phyloP scores from a whole-genome alignment of 2,329 filamentous ascomycete species.

The Hypoxylon rubiginosum region DNA sequence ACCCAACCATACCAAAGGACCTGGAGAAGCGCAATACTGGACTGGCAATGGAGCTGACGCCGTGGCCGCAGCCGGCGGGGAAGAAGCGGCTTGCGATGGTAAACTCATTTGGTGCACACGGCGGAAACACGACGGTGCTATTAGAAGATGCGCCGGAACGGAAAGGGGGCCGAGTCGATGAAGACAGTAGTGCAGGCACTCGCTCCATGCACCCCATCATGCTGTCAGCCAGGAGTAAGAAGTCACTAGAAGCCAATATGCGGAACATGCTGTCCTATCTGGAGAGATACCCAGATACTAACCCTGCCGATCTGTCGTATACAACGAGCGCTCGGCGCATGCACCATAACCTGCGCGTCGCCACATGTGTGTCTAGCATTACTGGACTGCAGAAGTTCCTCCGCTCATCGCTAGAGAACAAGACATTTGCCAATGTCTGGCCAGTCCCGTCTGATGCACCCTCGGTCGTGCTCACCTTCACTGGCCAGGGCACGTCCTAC shows the following conservation, averaged over 20 bases:
- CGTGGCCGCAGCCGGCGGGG: slow-evolving; percentile 50
- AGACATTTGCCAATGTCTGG: slow-evolving; percentile 55
- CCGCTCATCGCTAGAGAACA: slow-evolving; percentile 50
- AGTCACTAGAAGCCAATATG: slow-evolving; percentile 67
- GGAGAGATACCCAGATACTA: slow-evolving; percentile 60
- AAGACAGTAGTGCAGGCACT: not conserved
- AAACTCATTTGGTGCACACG: slow-evolving; percentile 68
- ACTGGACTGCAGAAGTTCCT: slow-evolving; percentile 56
- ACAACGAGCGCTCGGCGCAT: slow-evolving; percentile 73
- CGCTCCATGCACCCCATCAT: slow-evolving; percentile 68
- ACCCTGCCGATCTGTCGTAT: slow-evolving; percentile 70
- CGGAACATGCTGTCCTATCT: slow-evolving; percentile 65
- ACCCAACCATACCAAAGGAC: slow-evolving; percentile 58
- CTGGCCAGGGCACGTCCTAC: slow-evolving; percentile 44
- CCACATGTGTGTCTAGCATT: slow-evolving; percentile 55
- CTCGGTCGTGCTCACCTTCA: slow-evolving; percentile 45
- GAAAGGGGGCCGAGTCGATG: not conserved
- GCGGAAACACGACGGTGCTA: slow-evolving; percentile 60
- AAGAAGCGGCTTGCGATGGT: slow-evolving; percentile 45
- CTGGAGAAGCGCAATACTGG: slow-evolving; percentile 57
- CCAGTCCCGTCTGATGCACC: slow-evolving; percentile 55
- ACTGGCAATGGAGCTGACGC: slow-evolving; percentile 54
- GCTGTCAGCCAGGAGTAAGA: slow-evolving; percentile 64
- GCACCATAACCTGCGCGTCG: slow-evolving; percentile 67
- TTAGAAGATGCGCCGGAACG: slow-evolving; percentile 42